Evolutionary conservation across 495 filamentous ascomycete species (phyloP), one percentile per base, ranked within the genome.

Genomic region (Cercophora newfieldiana): DNA sequence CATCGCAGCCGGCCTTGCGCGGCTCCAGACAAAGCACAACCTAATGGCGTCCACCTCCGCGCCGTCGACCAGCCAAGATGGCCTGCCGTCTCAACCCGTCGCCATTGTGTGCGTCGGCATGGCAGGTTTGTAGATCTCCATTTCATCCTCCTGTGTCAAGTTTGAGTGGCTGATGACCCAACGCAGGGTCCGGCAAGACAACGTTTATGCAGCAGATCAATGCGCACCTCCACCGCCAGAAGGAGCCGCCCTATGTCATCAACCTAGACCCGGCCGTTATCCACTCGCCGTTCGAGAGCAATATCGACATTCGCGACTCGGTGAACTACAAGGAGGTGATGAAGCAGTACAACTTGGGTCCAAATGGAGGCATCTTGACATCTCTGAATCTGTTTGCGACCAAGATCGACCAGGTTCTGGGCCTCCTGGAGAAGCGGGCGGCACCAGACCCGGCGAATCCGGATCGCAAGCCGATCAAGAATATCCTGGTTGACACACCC

Each of bases 291-390:
- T 99, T 97, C 77, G 92, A 96, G 65, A 87, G 87, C 80, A 98
- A 99, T 78, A 97, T 99, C 81, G 95, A 99, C 77, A 99, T 99
- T 71, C 92, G 96, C 65, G 96, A 99, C 78, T 93, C 90, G 28
- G 92, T 99, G 73, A 97, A 99, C 81, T 99, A 99, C 85, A 96
- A 97, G 77, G 94, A 99, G 77, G 95, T 99, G 67, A 99, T 99
- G 95, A 92, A 91, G 77, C 91, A 97, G 74, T 98, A 98, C 83
- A 97, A 97, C 72, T 87, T 99, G 0, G 95, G 95, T 0, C 95
- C 95, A 4, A 99, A 99, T 80, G 95, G 95, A 33, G 95, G 94
- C n/a, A 98, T 99, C 69, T 81, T 98, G 68, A 99, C 95, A 4
- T 95, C 91, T 1, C 79, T 99, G 29, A 99, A 99, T 72, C 87